Evolutionary conservation across 371 early-diverging fungal species (phyloP).

Genomic region (Mortierella sp.): DNA sequence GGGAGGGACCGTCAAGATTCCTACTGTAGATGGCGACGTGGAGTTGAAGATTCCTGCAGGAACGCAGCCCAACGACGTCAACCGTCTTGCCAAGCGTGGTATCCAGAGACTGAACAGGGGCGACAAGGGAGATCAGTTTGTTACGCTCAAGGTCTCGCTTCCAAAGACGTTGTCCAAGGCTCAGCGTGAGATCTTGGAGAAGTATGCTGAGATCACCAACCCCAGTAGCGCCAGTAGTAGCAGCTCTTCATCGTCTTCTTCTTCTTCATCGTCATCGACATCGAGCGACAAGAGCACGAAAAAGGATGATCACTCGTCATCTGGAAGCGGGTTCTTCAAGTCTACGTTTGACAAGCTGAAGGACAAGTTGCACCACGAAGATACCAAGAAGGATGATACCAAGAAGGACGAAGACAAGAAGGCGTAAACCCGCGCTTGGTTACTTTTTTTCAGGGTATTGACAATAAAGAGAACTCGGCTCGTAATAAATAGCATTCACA

Average conservation of each 20-base stretch:
- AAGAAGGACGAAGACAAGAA: conserved; percentile 53
- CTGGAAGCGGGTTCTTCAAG: conserved; percentile 58
- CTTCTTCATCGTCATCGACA: conserved; percentile 27
- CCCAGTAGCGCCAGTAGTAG: neutral
- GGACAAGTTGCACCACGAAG: conserved; percentile 53
- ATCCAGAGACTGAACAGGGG: conserved; percentile 68
- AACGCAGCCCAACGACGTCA: conserved; percentile 89
- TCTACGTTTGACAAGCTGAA: conserved; percentile 58
- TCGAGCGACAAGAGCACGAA: conserved; percentile 20
- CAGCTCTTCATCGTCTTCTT: conserved; percentile 14
- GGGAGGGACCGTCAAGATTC: conserved; percentile 89
- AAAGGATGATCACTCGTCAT: conserved; percentile 22
- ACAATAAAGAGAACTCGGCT: neutral
- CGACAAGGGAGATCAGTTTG: conserved; percentile 87
- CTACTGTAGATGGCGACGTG: conserved; percentile 94
- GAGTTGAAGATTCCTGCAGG: conserved; percentile 89
- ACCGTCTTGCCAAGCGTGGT: conserved; percentile 83
- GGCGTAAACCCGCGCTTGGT: conserved; percentile 4
- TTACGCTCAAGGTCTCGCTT: conserved; percentile 82
- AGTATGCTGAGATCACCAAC: conserved; percentile 58
- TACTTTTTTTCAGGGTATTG: neutral
- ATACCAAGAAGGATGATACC: conserved; percentile 47
- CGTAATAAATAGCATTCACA: conserved; percentile 7
- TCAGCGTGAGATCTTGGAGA: conserved; percentile 66
- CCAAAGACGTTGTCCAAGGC: conserved; percentile 68